Base-by-base conservation (phyloP, 495 filamentous ascomycete genomes). In the Friedmanniomyces simplex region DNA sequence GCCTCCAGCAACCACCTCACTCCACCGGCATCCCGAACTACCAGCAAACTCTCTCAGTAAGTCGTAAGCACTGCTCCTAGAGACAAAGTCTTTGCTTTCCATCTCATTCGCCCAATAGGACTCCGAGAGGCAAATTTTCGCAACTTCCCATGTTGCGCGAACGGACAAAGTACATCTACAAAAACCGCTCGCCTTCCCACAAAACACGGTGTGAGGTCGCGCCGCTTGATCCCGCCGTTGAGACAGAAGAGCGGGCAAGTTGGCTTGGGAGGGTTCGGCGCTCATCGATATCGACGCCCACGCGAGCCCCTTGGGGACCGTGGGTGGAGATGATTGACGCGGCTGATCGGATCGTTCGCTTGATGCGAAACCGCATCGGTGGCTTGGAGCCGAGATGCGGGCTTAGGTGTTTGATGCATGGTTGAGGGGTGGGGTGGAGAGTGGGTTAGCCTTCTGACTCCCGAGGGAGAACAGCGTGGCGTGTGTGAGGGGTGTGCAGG, bases 11-110 rank as follows among this genome's bases (percentile, higher is more conserved):
- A 39, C n/a, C 25, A 24, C 52, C 20, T 1, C 10, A 42, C 26
- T 36, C 48, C 47, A n/a, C n/a, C 10, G 34, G 42, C 50, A 58
- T 58, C 58, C 60, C 71, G 50, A 57, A 67, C 59, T 71, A 36
- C 26, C 54, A 64, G 59, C 54, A 55, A 36, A 58, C 67, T 73
- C 71, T 79, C 78, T 84, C 81, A 72, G 79, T 87, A 72, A 81
- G 85, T 81, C 68, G 14, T 53, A 59, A 50, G 69, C 69, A 68
- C 62, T 67, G 58, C 69, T 65, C 45, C 57, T 68, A 54, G 68
- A 70, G 68, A 70, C 68, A 65, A 57, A 69, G 69, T 72, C 65
- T 72, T 72, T 61, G 65, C 56, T 58, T 71, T 69, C 66, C 69
- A 50, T 64, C 66, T 65, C 67, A 12, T 28, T 6, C 37, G 22